phyloP scores from a whole-genome alignment of 2,329 filamentous ascomycete genomes.

The Aureobasidium sp. region DNA sequence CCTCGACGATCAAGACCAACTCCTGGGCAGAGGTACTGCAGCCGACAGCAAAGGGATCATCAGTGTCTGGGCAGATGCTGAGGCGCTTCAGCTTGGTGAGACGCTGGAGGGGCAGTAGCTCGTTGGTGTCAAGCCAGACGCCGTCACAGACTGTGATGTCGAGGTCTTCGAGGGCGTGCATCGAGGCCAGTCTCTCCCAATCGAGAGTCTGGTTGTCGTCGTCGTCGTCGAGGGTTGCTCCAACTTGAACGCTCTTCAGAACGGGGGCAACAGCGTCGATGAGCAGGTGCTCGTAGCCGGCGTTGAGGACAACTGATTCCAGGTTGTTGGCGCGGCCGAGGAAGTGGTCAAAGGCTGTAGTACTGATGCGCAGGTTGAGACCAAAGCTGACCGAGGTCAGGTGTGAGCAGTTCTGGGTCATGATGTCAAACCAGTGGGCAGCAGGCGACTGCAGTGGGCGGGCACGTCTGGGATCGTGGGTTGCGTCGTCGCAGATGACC shows the following conservation, averaged over 20 bases:
- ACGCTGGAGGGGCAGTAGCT: neutral
- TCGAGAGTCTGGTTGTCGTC: neutral
- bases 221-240: no score
- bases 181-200: neutral
- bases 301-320: neutral
- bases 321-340: neutral
- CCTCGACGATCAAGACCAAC: neutral
- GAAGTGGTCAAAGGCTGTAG: neutral
- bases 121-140: neutral
- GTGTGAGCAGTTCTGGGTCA: neutral
- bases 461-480: no score
- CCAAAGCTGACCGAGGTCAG: neutral
- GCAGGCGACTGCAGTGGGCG: no score
- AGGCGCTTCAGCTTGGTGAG: neutral
- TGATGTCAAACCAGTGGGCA: neutral
- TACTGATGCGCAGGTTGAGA: neutral
- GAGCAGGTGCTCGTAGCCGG: neutral
- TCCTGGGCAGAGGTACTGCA: neutral
- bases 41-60: neutral
- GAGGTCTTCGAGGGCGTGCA: neutral
- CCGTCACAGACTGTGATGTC: neutral
- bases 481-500: neutral
- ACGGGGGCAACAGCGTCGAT: neutral
- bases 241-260: neutral
- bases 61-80: neutral